These are phyloP conservation scores for Polychytrium aggregatum DNA, from an alignment of 192 early-diverging fungal species.

Conservation along the genomic window DNA sequence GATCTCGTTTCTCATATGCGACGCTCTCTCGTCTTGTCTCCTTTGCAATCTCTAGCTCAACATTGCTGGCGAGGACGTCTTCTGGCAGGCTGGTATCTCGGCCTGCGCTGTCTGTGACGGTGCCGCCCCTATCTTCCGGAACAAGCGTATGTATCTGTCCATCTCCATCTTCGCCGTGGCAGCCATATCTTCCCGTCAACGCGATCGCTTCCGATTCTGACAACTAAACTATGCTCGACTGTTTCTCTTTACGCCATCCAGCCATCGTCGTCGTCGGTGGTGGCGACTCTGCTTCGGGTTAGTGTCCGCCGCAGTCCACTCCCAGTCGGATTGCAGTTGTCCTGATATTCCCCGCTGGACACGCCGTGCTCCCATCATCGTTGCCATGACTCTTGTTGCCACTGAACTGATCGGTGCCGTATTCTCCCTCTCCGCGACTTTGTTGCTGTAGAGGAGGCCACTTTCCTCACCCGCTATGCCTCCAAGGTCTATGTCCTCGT, in stretches of 20 bases:
- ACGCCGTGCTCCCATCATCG: too few relatives aligned
- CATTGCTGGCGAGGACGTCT: constrained; percentile 81
- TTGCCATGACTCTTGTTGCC: too few relatives aligned
- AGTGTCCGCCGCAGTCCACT: too few relatives aligned
- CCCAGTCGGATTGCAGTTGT: too few relatives aligned
- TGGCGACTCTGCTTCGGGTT: constrained; percentile 41
- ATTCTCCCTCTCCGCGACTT: too few relatives aligned
- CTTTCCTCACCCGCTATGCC: constrained; percentile 93
- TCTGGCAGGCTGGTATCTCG: constrained; percentile 98
- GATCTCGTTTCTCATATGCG: not conserved
- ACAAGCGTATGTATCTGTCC: constrained; percentile 46
- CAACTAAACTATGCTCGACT: not conserved
- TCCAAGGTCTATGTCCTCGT: constrained; percentile 90
- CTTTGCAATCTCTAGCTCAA: constrained; percentile 32
- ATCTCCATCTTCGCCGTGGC: too few relatives aligned
- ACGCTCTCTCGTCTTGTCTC: too few relatives aligned
- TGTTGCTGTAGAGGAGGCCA: constrained; percentile 98
- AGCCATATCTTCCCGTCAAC: not conserved
- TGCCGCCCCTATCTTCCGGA: constrained; percentile 92
- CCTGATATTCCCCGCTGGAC: too few relatives aligned
- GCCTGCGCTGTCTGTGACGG: constrained; percentile 99
- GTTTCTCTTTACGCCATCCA: not conserved
- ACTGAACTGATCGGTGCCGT: too few relatives aligned
- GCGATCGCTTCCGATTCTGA: not conserved
- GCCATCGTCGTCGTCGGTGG: constrained; percentile 87